phyloP scores from a whole-genome alignment of 139 green algal genomes.

The Desmodesmus armatus region DNA sequence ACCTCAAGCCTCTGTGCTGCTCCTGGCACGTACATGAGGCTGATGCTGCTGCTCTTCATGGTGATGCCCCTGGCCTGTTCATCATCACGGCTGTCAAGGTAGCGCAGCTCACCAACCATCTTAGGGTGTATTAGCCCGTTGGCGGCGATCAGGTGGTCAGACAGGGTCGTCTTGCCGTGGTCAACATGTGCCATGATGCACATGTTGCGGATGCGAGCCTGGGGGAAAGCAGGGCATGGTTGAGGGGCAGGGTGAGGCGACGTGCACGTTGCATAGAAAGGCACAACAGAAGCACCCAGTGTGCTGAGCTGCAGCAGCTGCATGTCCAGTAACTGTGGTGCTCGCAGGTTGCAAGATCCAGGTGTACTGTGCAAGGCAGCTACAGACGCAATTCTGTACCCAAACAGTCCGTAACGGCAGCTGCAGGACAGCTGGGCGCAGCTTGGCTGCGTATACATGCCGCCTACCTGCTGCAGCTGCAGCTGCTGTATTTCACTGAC shows the following conservation, averaged over 20 bases:
- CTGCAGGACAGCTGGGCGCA: too few relatives aligned
- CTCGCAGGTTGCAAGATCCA: too few relatives aligned
- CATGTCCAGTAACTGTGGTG: too few relatives aligned
- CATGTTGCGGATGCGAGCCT: constrained; percentile 94
- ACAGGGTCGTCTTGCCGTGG: constrained; percentile 99
- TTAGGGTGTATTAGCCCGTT: constrained; percentile 98
- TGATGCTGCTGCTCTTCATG: constrained; percentile 98
- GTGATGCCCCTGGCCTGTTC: constrained; percentile 97
- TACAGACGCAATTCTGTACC: too few relatives aligned
- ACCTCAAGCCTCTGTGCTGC: constrained; percentile 61
- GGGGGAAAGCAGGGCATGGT: too few relatives aligned
- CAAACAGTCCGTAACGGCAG: too few relatives aligned
- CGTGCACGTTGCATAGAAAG: neutral
- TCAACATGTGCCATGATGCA: constrained; percentile 99
- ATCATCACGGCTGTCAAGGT: constrained; percentile 96
- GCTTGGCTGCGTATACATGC: too few relatives aligned
- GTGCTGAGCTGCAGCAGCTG: too few relatives aligned
- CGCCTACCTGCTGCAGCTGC: constrained; percentile 57
- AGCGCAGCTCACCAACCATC: constrained; percentile 86
- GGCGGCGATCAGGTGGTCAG: constrained; percentile 94
- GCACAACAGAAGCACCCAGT: neutral
- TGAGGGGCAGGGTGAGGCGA: neutral
- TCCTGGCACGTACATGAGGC: constrained; percentile 89
- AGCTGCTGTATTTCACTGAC: constrained; percentile 47
- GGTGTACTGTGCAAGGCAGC: too few relatives aligned